phyloP scores from a whole-genome alignment of 106 monocot genomes.

The Dendrobium huoshanense region DNA sequence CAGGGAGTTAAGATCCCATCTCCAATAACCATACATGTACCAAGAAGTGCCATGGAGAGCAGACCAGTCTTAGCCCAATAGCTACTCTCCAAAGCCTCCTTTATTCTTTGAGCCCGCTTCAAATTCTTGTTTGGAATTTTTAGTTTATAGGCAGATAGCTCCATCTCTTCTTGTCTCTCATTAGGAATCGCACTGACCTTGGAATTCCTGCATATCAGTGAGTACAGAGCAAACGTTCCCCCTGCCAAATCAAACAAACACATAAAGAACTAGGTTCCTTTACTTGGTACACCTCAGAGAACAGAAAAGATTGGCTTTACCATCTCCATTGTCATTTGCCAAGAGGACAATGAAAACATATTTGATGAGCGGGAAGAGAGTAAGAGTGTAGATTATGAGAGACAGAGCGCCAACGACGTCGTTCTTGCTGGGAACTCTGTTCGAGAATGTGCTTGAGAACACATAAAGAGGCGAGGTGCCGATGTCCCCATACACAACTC shows the following conservation, averaged over 20 bases:
- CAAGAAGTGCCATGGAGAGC: conserved; percentile 32
- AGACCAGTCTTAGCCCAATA: conserved; percentile 26
- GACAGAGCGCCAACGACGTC: conserved; percentile 39
- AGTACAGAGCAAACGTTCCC: conserved; percentile 68
- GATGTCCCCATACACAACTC: conserved; percentile 44
- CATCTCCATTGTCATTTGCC: conserved; percentile 49
- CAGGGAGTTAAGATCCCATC: conserved; percentile 67
- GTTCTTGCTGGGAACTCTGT: conserved; percentile 13
- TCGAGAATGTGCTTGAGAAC: conserved; percentile 27
- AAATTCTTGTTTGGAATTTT: conserved; percentile 25
- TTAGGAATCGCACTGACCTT: conserved; percentile 36
- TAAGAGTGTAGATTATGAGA: conserved; percentile 34
- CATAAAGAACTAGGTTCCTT: not conserved
- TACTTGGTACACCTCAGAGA: not conserved
- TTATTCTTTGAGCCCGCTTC: conserved; percentile 34
- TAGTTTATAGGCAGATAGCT: conserved; percentile 36
- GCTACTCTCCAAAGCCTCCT: conserved; percentile 34
- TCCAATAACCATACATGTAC: conserved; percentile 66
- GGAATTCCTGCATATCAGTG: conserved; percentile 47
- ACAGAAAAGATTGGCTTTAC: not conserved
- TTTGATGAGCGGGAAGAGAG: conserved; percentile 30
- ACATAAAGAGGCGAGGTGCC: conserved; percentile 48
- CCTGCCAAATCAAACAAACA: conserved; percentile 14
- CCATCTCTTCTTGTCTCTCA: conserved; percentile 30
- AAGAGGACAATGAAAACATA: conserved; percentile 44